Base-by-base conservation (phyloP, 768 basidiomycete genomes). In the Boletellus ananiceps region DNA sequence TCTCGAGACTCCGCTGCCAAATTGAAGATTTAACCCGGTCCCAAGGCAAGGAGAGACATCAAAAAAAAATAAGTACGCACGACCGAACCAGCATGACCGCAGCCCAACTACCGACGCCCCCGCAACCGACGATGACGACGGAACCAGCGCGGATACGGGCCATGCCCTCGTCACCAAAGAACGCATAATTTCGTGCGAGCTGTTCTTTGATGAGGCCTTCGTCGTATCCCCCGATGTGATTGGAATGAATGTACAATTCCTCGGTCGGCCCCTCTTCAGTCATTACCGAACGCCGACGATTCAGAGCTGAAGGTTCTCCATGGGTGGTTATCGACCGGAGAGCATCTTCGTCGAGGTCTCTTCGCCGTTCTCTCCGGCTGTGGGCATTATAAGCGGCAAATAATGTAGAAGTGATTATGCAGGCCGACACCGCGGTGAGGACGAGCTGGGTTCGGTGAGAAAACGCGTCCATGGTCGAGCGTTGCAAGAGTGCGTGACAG, bases 91-190 rank as follows among this genome's bases (percentile, higher is more conserved):
- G 81, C 95, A 95, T 95, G 29, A 95, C 80, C 14, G 93, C 93
- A 33, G 84, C 88, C 90, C 93, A 95, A 62, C 90, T 93, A 0
- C 96, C 96, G 0, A 99, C 96, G 2, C 96, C 95, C 50, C 96
- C 96, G 56, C 93, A 92, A 6, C 96, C 96, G 3, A 99, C 85
- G 16, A 98, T 73, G 15, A 91, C 93, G 1, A 97, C 93, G 5
- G 75, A 80, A 12, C 83, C 80, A 8, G 74, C 62, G 45, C 96
- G 77, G 45, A 98, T 76, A 61, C 80, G 84, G 9, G 70, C 65
- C 90, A 97, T 95, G 35, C 81, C 81, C 32, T 92, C 88, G 29
- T 94, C 88, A 0, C 92, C 93, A 46, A 98, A 87, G 70, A 98
- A 97, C 8, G 88, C 84, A 59, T 95, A 96, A 69, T 97, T 97